These are phyloP conservation scores for Periglandula ipomoeae DNA, from an alignment of 2,329 filamentous ascomycete genomes.

Conservation along the genomic window DNA sequence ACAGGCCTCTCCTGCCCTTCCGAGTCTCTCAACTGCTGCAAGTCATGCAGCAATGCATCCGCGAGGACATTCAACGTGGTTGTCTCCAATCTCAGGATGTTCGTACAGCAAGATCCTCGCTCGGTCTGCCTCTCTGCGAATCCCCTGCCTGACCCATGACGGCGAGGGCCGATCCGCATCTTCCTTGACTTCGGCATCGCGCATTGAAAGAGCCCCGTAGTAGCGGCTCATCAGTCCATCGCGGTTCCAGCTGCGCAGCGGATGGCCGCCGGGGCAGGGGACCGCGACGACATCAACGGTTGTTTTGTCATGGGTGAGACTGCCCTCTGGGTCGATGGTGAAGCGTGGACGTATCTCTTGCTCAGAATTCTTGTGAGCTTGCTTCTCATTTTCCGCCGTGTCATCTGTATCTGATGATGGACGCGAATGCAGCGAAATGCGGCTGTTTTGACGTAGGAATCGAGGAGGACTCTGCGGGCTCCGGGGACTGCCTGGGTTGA, in stretches of 20 bases:
- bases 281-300: constrained; percentile 44
- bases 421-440: not conserved
- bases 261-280: constrained; percentile 43
- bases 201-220: constrained; percentile 32
- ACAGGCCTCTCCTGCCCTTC: constrained; percentile 37
- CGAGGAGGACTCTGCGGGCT: constrained; percentile 16
- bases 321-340: constrained; percentile 25
- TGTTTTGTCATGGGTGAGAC: constrained; percentile 39
- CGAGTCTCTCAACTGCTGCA: constrained; percentile 25
- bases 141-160: constrained; percentile 45
- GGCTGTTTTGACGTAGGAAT: not conserved
- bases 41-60: constrained; percentile 35
- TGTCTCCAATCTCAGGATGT: constrained; percentile 33
- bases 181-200: constrained; percentile 22
- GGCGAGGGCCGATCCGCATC: constrained; percentile 19
- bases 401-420: constrained; percentile 2
- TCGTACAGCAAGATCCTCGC: constrained; percentile 44
- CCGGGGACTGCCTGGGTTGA: constrained; percentile 14
- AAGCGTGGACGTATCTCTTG: constrained; percentile 14
- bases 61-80: constrained; percentile 36
- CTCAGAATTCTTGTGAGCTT: no score
- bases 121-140: constrained; percentile 36
- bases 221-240: constrained; percentile 39
- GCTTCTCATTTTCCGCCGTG: not conserved
- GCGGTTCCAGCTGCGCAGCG: constrained; percentile 43